A percentile compares a stretch with the other conserved stretches of the same genome.
phyloP scores from a whole-genome alignment of 2,329 filamentous ascomycete species.

The Elsinoe ampelina region DNA sequence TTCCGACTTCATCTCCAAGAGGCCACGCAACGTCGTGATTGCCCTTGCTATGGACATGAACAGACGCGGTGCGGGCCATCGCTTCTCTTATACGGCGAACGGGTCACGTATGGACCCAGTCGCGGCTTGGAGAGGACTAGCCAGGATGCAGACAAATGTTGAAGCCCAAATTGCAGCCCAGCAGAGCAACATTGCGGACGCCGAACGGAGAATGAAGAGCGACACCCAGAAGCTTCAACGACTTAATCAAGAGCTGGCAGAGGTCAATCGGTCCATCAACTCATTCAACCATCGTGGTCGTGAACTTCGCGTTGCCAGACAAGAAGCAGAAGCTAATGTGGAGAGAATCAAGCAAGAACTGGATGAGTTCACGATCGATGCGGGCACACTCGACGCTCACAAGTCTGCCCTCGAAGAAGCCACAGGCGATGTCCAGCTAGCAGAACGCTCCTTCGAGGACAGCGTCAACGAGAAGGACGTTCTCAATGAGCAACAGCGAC shows the following conservation, averaged over 20 bases:
- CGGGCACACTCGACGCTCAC: slow-evolving; percentile 43
- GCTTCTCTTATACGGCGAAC: slow-evolving; percentile 44
- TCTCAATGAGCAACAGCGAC: slow-evolving; percentile 29
- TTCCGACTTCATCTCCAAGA: slow-evolving; percentile 57
- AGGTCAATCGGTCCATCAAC: slow-evolving; percentile 40
- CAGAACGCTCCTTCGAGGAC: slow-evolving; percentile 41
- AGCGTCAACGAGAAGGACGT: slow-evolving; percentile 35
- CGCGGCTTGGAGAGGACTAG: slow-evolving; percentile 41
- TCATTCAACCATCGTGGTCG: slow-evolving; percentile 40
- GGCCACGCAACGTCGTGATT: slow-evolving; percentile 60
- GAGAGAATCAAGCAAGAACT: slow-evolving; percentile 59
- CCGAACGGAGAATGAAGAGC: slow-evolving; percentile 41
- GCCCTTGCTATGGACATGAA: slow-evolving; percentile 60
- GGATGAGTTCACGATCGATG: slow-evolving; percentile 43
- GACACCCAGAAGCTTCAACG: slow-evolving; percentile 42
- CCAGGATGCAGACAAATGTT: slow-evolving; percentile 46
- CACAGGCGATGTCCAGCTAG: slow-evolving; percentile 37
- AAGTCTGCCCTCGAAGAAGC: slow-evolving; percentile 47
- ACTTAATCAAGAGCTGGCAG: slow-evolving; percentile 41
- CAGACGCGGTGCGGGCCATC: slow-evolving; percentile 50
- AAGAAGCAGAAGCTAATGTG: slow-evolving; percentile 53
- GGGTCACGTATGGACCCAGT: slow-evolving; percentile 46
- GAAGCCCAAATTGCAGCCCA: slow-evolving; percentile 31
- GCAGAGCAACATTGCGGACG: slow-evolving; percentile 28
- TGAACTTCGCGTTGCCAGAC: slow-evolving; percentile 47